Base-by-base conservation (phyloP, 2,329 filamentous ascomycete species). In the Epichloe uncinata region DNA sequence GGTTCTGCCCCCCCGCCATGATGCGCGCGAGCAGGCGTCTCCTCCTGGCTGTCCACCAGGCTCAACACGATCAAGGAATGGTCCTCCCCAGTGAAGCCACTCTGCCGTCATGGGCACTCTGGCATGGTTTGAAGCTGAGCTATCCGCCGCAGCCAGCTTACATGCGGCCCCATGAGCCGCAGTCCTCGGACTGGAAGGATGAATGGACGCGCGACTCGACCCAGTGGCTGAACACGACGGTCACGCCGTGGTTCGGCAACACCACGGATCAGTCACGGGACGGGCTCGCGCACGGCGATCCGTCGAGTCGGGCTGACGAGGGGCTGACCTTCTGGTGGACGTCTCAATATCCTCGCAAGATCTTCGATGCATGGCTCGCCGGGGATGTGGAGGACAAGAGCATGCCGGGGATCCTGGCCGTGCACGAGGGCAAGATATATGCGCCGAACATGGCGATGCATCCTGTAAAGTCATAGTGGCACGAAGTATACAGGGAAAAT, bases 381-480 rank as follows among this genome's bases (percentile, higher is more conserved):
- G 2, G 2, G 34, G 53, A 60, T 22, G 49, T 54, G 15, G 45
- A 52, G 13, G 55, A 50, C 1, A 53, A 50, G 12, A 51, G 53
- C 16, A 46, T 61, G 50, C 59, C 66, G 34, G 61, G 57, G 45
- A 47, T 64, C 30, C 52, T 68, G 41, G 50, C 56, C n/a, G 55
- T 55, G 11, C 46, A 58, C 33, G 58, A 62, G 7, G 65, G 61
- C 4, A 49, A 60, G 49, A 50, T 66, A 2, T 68, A 61, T 42
- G 55, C 57, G 43, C 66, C 67, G 9, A 66, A 66, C 44, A 58
- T 68, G 37, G 54, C 64, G 15, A 54, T 69, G 56, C 67, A 69
- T 57, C 66, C 66, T 16, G 59, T 66, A 49, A 69, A 69, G 58
- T 59, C 51, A 46, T 52, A 42, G 3, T 30, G 3, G 3, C 26